These are phyloP conservation scores for Podosphaera xanthii DNA, from an alignment of 2,329 filamentous ascomycete genomes.

Conservation along the genomic window DNA sequence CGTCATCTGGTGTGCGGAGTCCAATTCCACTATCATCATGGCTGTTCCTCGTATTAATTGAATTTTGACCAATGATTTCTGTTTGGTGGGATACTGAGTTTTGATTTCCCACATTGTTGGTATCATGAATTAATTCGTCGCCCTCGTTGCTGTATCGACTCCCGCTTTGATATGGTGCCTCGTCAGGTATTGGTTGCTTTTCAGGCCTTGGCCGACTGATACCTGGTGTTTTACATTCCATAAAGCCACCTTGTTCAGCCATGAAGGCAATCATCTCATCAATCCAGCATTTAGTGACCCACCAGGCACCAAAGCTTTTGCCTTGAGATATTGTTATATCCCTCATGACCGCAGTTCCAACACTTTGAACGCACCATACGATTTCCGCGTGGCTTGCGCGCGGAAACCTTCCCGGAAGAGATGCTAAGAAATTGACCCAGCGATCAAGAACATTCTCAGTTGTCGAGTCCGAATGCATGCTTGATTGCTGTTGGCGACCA, in stretches of 20 bases:
- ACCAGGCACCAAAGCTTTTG: constrained; percentile 73
- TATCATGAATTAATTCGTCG: constrained; percentile 14
- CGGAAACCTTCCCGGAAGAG: constrained; percentile 47
- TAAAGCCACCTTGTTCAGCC: constrained; percentile 74
- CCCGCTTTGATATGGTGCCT: constrained; percentile 10
- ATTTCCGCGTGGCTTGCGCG: constrained; percentile 50
- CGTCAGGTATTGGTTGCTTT: constrained; percentile 3
- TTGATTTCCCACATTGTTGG: constrained; percentile 6
- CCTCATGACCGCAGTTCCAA: constrained; percentile 56
- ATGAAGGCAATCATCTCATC: constrained; percentile 88
- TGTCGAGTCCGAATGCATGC: constrained; percentile 19
- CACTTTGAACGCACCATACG: constrained; percentile 51
- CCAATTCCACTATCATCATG: constrained; percentile 59
- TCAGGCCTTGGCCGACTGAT: constrained; percentile 6
- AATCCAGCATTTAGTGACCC: constrained; percentile 86
- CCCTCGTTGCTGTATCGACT: constrained; percentile 15
- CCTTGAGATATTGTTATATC: constrained; percentile 61
- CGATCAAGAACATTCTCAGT: constrained; percentile 51
- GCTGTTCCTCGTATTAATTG: constrained; percentile 23
- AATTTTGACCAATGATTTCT: constrained; percentile 17
- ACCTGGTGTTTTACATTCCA: constrained; percentile 29
- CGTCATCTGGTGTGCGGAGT: constrained; percentile 43
- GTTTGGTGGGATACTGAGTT: constrained; percentile 6
- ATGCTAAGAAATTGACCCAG: constrained; percentile 51
- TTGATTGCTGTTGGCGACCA: constrained; percentile 20